Conservation (phyloP, 2,329 filamentous ascomycete genomes). For the Aspergillus tubingensis region DNA sequence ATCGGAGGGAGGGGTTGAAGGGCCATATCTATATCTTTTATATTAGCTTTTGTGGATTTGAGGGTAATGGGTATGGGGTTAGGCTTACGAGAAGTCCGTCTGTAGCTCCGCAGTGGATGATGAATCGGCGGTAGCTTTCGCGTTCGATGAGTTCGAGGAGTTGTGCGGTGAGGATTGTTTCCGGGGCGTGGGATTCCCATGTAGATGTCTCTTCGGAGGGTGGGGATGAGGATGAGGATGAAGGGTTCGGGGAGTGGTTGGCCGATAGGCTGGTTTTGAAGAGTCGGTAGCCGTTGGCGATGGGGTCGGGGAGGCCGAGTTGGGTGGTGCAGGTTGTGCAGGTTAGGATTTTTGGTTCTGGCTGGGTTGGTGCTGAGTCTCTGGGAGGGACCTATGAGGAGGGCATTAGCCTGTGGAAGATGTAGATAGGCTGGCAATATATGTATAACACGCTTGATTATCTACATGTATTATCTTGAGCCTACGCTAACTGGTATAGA, state of each 20-base stretch:
- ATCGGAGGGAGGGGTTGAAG: conserved; percentile 61
- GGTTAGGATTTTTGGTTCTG: conserved; percentile 27
- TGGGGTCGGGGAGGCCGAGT: conserved; percentile 44
- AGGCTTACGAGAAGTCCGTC: conserved; percentile 41
- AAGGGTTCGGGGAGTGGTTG: conserved; percentile 8
- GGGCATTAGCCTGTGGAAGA: conserved; percentile 14
- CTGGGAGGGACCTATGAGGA: neutral
- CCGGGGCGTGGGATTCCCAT: conserved; percentile 37
- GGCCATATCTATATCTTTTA: conserved; percentile 52
- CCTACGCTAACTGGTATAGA: neutral
- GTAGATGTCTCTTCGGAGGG: conserved; percentile 23
- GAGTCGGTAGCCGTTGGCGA: conserved; percentile 50
- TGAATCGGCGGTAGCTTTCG: conserved; percentile 58
- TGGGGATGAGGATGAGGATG: no score
- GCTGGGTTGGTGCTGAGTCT: neutral
- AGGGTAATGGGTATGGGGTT: no score
- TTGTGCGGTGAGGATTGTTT: conserved; percentile 54
- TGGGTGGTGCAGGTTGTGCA: conserved; percentile 35
- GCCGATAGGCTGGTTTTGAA: conserved; percentile 51
- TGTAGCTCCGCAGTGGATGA: conserved; percentile 44
- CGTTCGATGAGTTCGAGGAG: conserved; percentile 59
- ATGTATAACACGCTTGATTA: neutral
- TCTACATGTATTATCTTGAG: neutral
- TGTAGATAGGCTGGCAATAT: neutral
- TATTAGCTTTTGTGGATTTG: no score